These are phyloP conservation scores for Thelephora aurantiotincta DNA, from an alignment of 768 basidiomycete genomes.

Conservation along the genomic window DNA sequence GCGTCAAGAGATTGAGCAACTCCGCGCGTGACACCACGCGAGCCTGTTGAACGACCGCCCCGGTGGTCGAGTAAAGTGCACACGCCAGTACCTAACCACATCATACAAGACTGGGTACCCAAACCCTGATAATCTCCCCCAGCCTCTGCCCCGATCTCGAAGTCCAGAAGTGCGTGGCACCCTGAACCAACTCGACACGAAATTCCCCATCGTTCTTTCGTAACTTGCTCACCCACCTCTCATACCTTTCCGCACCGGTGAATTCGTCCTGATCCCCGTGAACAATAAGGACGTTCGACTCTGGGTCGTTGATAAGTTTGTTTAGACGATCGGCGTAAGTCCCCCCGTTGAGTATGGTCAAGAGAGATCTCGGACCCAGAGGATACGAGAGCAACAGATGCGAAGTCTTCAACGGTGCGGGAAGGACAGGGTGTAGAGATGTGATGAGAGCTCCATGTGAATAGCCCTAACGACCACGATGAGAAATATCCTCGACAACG, in stretches of 20 bases:
- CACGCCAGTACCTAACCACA: too few relatives aligned
- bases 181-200: constrained; percentile 23
- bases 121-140: constrained; percentile 6
- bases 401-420: constrained; percentile 34
- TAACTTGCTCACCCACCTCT: constrained; percentile 36
- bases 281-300: constrained; percentile 42
- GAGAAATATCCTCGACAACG: not conserved
- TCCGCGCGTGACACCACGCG: too few relatives aligned
- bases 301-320: constrained; percentile 29
- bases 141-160: constrained; percentile 11
- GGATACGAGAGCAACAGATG: constrained; percentile 73
- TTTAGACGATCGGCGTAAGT: constrained; percentile 39
- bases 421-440: constrained; percentile 45
- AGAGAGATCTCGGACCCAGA: constrained; percentile 44
- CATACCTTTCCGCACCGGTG: constrained; percentile 40
- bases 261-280: constrained; percentile 65
- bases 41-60: too few relatives aligned
- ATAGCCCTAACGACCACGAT: constrained; percentile 43
- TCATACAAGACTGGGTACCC: constrained; percentile 2
- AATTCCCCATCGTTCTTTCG: constrained; percentile 14
- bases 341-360: constrained; percentile 53
- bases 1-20: too few relatives aligned
- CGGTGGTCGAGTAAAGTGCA: too few relatives aligned
- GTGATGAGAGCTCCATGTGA: constrained; percentile 68
- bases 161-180: constrained; percentile 59